Evolutionary conservation across 805 yeast species (phyloP).

Genomic region (Zygosaccharomyces kombuchaensis): DNA sequence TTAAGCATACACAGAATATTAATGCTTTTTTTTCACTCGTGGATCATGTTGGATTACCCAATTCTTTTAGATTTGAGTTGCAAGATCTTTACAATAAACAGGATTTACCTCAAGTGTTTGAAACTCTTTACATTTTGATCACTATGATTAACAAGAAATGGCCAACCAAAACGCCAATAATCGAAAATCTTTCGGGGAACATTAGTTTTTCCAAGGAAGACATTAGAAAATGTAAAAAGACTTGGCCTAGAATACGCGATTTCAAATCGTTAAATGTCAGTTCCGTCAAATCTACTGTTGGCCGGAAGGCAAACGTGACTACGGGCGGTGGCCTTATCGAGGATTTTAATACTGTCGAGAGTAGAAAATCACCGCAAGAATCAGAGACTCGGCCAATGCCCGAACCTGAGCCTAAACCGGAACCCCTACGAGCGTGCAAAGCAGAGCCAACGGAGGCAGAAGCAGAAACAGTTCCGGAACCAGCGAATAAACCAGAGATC

Average conservation of each 20-base stretch:
- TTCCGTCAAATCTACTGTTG: constrained; percentile 24
- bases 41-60: constrained; percentile 71
- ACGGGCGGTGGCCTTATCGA: constrained; percentile 19
- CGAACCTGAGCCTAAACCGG: background rate
- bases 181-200: constrained; percentile 59
- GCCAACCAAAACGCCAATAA: constrained; percentile 52
- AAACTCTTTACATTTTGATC: constrained; percentile 85
- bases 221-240: constrained; percentile 57
- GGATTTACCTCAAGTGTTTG: constrained; percentile 88
- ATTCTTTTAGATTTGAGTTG: constrained; percentile 81
- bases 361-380: background rate
- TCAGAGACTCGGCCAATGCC: background rate
- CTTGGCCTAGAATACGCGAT: constrained; percentile 69
- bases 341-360: constrained; percentile 20
- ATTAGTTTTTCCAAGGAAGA: constrained; percentile 62
- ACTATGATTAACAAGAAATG: constrained; percentile 57
- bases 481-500: background rate
- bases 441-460: background rate
- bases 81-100: constrained; percentile 91
- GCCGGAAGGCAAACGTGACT: constrained; percentile 11
- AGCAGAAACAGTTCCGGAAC: background rate
- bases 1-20: constrained; percentile 89
- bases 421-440: background rate
- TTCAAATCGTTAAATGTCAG: constrained; percentile 52
- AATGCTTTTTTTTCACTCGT: constrained; percentile 72